Evolutionary conservation across 2,329 filamentous ascomycete genomes (phyloP).

Genomic region (Ophiobolus disseminans): DNA sequence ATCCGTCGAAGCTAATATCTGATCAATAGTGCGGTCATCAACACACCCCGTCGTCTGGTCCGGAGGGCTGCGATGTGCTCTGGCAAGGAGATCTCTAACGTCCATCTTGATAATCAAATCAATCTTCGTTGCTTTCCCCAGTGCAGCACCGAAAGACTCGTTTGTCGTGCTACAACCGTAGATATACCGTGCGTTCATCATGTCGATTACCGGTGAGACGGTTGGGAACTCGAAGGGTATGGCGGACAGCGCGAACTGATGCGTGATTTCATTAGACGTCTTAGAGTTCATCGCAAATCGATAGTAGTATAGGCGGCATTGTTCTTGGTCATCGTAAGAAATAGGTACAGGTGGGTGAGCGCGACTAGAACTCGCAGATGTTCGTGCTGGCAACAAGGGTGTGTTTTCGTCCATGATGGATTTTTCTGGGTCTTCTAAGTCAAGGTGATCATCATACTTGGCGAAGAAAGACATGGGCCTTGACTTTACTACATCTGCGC

Average conservation of each 20-base stretch:
- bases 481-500: constrained; percentile 9
- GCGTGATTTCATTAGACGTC: constrained; percentile 55
- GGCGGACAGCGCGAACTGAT: constrained; percentile 70
- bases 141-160: constrained; percentile 64
- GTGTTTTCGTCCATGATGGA: constrained; percentile 33
- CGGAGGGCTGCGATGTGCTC: constrained; percentile 57
- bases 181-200: constrained; percentile 66
- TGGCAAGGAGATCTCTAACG: constrained; percentile 59
- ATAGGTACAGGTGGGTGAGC: constrained; percentile 28
- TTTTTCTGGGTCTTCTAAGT: constrained; percentile 34
- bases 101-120: constrained; percentile 71
- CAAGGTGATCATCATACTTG: constrained; percentile 49
- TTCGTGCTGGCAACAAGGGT: constrained; percentile 20
- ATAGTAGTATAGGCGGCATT: constrained; percentile 75
- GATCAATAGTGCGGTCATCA: constrained; percentile 61
- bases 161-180: constrained; percentile 71
- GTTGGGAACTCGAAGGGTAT: constrained; percentile 75
- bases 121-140: constrained; percentile 71
- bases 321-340: constrained; percentile 62
- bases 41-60: constrained; percentile 66
- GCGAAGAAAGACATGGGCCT: constrained; percentile 57
- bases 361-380: not conserved
- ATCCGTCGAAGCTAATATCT: constrained; percentile 57
- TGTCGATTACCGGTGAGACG: constrained; percentile 61
- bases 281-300: constrained; percentile 59